Conservation (phyloP, 306 rosid species). For the cucumber (Cucumis sativus) region Cucumber_9930_V3 NC_026660.2:617501-618000, state of each 20-base stretch:
- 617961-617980: no score
- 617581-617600: background rate
- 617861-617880: no score
- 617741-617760: background rate
- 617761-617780: background rate
- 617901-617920: no score
- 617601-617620: background rate
- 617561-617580: background rate
- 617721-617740: background rate
- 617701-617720: background rate
- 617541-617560: background rate
- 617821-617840: no score
- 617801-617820: no score
- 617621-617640: background rate
- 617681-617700: background rate
- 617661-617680: background rate
- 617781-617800: no score
- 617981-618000: no score
- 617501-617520: background rate
- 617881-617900: no score
- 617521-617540: constrained; percentile 1
- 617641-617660: background rate
- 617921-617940: no score
- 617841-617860: no score
- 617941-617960: no score